Evolutionary conservation across 169 alveolate genomes (phyloP), one percentile per base, ranked within the genome.

Genomic region (Plasmodium knowlesi): DNA sequence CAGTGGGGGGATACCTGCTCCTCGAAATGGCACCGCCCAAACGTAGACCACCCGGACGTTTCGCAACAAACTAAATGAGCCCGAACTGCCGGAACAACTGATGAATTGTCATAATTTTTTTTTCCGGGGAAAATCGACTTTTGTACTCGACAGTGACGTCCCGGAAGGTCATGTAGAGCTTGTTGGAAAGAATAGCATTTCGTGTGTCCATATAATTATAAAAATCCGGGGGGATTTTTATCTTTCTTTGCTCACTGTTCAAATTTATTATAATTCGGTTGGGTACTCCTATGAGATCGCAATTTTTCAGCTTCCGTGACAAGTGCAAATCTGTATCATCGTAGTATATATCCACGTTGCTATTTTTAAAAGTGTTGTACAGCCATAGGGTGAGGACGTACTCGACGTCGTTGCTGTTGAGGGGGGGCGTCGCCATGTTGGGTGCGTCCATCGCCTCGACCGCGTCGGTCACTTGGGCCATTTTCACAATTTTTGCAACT

Each of bases 251-350:
- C 12, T 37, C 43, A 16, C 53, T 86, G 61, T 34, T 86, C 41
- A 86, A 67, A 61, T 86, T 86, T 74, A 86, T 86, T 9, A 86
- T 86, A 53, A 86, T 70, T 76, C 93, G 53, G 32, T 86, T 86
- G n/a, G 85, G 76, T 25, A 32, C 93, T 53, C 93, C 93, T 53
- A 86, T 86, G 19, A 86, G 50, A 43, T 86, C 93, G 43, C 93
- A 86, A 76, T 86, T 74, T 86, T 86, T 86, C 70, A 86, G 39
- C 30, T 86, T 86, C 43, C 93, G 79, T 22, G 93, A 86, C 43
- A 86, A 67, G 80, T 86, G 93, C 32, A 86, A 76, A 76, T 86
- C 93, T 0, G 93, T 86, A 28, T 86, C 85, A 12, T 86, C 93
- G 70, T 74, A 86, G 57, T 86, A 86, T 9, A 30, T 73, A n/a